Evolutionary conservation across 305 asterid genomes (phyloP).

Genomic region (Ilex paraguariensis): DNA sequence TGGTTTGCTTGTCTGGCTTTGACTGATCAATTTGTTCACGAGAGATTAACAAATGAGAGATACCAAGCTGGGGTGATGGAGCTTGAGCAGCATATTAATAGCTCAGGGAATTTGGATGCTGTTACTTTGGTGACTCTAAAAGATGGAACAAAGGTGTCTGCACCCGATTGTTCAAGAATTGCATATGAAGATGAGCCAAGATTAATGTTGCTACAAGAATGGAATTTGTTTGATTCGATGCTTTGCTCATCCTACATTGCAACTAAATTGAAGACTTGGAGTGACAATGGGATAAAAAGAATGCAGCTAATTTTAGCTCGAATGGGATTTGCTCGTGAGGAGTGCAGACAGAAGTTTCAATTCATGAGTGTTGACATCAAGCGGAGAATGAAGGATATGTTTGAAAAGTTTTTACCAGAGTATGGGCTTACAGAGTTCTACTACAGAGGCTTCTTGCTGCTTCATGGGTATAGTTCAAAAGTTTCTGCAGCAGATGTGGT

Average conservation of each 20-base stretch:
- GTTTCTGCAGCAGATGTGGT: constrained; percentile 98
- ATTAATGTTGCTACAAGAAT: constrained; percentile 88
- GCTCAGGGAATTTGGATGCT: constrained; percentile 82
- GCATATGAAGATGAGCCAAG: constrained; percentile 82
- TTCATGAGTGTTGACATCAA: constrained; percentile 90
- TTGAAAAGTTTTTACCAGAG: constrained; percentile 81
- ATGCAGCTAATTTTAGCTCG: constrained; percentile 92
- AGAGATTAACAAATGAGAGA: constrained; percentile 85
- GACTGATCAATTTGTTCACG: constrained; percentile 95
- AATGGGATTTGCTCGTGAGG: constrained; percentile 91
- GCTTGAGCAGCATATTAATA: constrained; percentile 86
- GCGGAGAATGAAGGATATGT: constrained; percentile 87
- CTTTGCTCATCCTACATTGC: constrained; percentile 89
- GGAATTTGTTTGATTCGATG: constrained; percentile 99
- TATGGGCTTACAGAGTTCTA: constrained; percentile 90
- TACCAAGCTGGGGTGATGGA: constrained; percentile 90
- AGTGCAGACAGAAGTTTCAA: constrained; percentile 91
- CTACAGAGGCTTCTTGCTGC: constrained; percentile 70
- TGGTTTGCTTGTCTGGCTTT: constrained; percentile 97
- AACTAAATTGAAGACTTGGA: constrained; percentile 94
- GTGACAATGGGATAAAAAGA: constrained; percentile 83
- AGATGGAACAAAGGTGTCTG: constrained; percentile 90
- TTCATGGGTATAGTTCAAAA: constrained; percentile 89
- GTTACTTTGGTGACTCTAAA: constrained; percentile 75
- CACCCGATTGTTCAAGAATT: constrained; percentile 80